phyloP scores from a whole-genome alignment of 352 stramenopile species.

The Phytophthora lateralis region DNA sequence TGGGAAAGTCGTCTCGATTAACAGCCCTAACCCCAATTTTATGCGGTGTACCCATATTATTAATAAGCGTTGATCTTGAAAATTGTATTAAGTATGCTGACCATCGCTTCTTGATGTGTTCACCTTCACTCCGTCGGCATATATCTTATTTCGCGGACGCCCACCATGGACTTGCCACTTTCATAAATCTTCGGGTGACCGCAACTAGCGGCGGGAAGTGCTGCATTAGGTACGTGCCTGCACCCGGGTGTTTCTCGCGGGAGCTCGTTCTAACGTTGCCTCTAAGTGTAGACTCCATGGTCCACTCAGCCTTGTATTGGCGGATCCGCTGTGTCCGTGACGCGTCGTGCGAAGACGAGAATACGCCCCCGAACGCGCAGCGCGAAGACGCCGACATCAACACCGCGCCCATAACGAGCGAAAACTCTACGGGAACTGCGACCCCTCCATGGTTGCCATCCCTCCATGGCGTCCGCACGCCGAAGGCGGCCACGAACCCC shows the following conservation, averaged over 20 bases:
- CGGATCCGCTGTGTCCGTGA: neutral
- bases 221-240: too few species aligned
- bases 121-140: slow-evolving; percentile 1
- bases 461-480: neutral
- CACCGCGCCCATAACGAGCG: neutral
- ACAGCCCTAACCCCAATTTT: too few species aligned
- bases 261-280: neutral
- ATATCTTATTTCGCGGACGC: slow-evolving; percentile 2
- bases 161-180: neutral
- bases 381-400: neutral
- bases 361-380: slow-evolving; percentile 6
- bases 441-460: neutral
- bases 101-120: neutral
- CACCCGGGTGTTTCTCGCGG: too few species aligned
- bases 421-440: neutral
- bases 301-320: slow-evolving; percentile 2
- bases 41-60: slow-evolving; percentile 13
- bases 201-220: neutral
- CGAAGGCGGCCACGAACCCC: neutral
- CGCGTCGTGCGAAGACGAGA: slow-evolving; percentile 6
- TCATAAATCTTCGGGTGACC: neutral
- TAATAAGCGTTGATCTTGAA: slow-evolving; percentile 2
- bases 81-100: slow-evolving; percentile 13
- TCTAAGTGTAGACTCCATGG: slow-evolving; percentile 1
- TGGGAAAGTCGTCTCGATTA: too few species aligned